Percentiles rank a stretch among this genome's conserved stretches.
These are phyloP conservation scores for Cyathus olla DNA, from an alignment of 1,284 basidiomycete species.

Conservation along the genomic window DNA sequence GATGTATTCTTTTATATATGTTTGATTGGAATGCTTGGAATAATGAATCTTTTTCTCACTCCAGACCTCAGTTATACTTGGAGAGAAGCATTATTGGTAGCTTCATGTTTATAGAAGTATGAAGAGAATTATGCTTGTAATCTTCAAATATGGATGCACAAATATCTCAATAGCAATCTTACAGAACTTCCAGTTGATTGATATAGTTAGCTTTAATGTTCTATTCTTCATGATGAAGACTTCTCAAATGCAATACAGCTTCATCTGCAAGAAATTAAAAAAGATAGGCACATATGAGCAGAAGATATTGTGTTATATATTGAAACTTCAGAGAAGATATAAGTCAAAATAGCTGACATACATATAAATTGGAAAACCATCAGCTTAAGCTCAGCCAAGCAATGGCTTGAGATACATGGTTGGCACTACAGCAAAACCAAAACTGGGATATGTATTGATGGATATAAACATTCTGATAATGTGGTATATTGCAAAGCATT, in stretches of 20 bases:
- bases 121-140: neutral
- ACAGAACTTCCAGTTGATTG: neutral
- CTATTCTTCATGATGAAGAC: slow-evolving; percentile 1
- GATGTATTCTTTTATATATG: neutral
- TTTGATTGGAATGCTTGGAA: neutral
- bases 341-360: neutral
- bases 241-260: neutral
- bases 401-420: neutral
- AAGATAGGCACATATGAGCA: neutral
- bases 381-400: neutral
- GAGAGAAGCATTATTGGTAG: neutral
- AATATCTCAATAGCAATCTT: neutral
- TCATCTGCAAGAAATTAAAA: neutral
- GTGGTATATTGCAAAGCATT: neutral
- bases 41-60: neutral
- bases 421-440: neutral
- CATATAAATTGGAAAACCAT: neutral
- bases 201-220: neutral
- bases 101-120: neutral
- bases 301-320: neutral
- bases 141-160: neutral
- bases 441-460: neutral
- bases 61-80: neutral
- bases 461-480: neutral
- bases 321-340: neutral